Base-by-base conservation (phyloP, 768 basidiomycete genomes). In the Panaeolus papilionaceus region DNA sequence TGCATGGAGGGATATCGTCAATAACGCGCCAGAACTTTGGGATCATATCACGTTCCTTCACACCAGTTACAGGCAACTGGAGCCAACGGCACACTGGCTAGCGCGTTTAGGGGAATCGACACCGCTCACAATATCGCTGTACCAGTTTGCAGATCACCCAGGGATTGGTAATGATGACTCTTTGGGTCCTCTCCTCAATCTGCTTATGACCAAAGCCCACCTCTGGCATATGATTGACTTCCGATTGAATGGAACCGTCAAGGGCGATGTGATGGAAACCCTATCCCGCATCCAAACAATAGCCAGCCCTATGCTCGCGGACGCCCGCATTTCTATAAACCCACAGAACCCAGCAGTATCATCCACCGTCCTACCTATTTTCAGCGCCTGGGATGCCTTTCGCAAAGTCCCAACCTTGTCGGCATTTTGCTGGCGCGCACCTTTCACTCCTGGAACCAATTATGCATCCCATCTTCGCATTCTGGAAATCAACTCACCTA, bases 11-110 rank as follows among this genome's bases (percentile, higher is more conserved):
- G 3, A 38, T 26, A 64, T 73, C 20, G 64, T 66, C 8, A 47
- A 61, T 2, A 40, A 66, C 23, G 39, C 66, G 3, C 62, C 66
- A 3, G 12, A 62, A 28, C 67, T 73, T 20, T 73, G 72, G 72
- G 58, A 40, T 8, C 45, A 61, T 4, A 66, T 73, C 65, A 42
- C 62, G 23, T 66, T 71, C 11, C 54, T 64, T 37, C 42, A 62
- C 23, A 68, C 71, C 2, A 67, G 39, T n/a, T 39, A 42, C 26
- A 12, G 38, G 4, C 71, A 71, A 49, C 20, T 69, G 9, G 54
- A 66, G 49, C 64, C 68, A 16, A 58, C 54, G 0, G 38, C 61
- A 38, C 44, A 69, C 38, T 39, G 69, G 45, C 69, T 68, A 64
- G 37, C 69, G 61, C n/a, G 51, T 2, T 62, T 61, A 9, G 62